Evolutionary conservation across 2,329 filamentous ascomycete species (phyloP).

Genomic region (Aspergillus sp.): DNA sequence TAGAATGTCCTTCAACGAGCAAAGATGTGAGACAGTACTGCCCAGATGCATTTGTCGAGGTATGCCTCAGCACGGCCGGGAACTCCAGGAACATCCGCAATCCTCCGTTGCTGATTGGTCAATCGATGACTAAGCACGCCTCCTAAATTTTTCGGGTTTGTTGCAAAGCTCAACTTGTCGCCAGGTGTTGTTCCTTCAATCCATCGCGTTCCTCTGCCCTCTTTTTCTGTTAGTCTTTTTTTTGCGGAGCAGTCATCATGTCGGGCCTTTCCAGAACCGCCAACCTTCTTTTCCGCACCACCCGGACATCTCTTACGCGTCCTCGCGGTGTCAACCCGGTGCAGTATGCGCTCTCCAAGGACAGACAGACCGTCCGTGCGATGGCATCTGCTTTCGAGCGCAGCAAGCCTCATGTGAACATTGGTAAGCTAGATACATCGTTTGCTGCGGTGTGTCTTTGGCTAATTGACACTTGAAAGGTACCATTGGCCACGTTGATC

Average conservation of each 20-base stretch:
- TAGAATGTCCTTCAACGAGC: too few species aligned
- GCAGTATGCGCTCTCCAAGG: constrained; percentile 55
- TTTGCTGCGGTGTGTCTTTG: background rate
- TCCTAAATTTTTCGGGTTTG: constrained; percentile 36
- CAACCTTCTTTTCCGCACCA: constrained; percentile 77
- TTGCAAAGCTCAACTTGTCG: constrained; percentile 11
- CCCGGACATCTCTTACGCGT: constrained; percentile 70
- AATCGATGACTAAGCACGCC: constrained; percentile 37
- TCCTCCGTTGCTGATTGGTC: constrained; percentile 33
- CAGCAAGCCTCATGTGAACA: constrained; percentile 96
- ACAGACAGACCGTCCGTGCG: constrained; percentile 50
- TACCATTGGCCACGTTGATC: constrained; percentile 99
- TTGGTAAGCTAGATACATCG: constrained; percentile 62
- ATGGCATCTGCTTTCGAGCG: constrained; percentile 74
- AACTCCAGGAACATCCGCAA: constrained; percentile 28
- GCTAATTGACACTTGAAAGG: constrained; percentile 50
- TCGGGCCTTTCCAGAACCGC: constrained; percentile 76
- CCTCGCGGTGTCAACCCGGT: constrained; percentile 72
- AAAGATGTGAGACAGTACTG: too few species aligned
- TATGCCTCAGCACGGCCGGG: background rate
- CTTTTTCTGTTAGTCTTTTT: constrained; percentile 30
- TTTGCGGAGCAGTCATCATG: constrained; percentile 59
- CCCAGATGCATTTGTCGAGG: too few species aligned
- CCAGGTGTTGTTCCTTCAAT: constrained; percentile 23
- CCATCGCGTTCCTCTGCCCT: constrained; percentile 29